Percentiles rank a stretch among this genome's conserved stretches.
These are phyloP conservation scores for Trichoderma gracile DNA, from an alignment of 2,329 filamentous ascomycete genomes.

Conservation along the genomic window DNA sequence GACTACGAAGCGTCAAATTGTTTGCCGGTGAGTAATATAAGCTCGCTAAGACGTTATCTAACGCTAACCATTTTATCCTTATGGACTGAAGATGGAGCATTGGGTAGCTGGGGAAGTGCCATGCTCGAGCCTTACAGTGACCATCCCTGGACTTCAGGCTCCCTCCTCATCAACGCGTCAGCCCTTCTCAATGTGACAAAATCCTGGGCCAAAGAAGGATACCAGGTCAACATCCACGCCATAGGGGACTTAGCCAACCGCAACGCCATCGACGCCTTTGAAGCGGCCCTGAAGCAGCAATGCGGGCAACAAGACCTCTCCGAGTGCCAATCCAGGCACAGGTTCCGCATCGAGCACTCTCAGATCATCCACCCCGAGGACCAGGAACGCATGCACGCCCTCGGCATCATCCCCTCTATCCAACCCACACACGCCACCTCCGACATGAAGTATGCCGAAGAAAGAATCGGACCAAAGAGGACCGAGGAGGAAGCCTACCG, in stretches of 20 bases:
- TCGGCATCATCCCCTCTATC: conserved; percentile 67
- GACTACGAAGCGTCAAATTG: conserved; percentile 65
- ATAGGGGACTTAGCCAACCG: conserved; percentile 71
- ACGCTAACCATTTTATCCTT: background rate
- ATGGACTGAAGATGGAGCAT: conserved; percentile 58
- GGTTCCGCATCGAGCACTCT: conserved; percentile 69
- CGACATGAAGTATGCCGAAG: conserved; percentile 67
- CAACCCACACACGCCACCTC: conserved; percentile 73
- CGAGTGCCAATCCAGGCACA: conserved; percentile 54
- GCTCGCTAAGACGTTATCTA: background rate
- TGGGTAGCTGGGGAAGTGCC: conserved; percentile 71
- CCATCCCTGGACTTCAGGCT: conserved; percentile 60
- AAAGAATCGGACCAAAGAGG: conserved; percentile 58
- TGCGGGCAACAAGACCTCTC: conserved; percentile 49
- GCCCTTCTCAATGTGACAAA: conserved; percentile 55
- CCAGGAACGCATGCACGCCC: conserved; percentile 57
- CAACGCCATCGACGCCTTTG: conserved; percentile 63
- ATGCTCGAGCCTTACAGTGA: conserved; percentile 71
- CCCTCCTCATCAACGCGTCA: conserved; percentile 65
- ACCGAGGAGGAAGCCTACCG: conserved; percentile 61
- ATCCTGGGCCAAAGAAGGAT: conserved; percentile 61
- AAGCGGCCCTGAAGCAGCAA: conserved; percentile 53
- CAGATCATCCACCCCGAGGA: conserved; percentile 70
- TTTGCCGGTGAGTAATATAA: conserved; percentile 56
- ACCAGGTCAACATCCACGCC: conserved; percentile 71